Base-by-base conservation (phyloP, 148 eudicot genomes). In the Silene conica region DNA sequence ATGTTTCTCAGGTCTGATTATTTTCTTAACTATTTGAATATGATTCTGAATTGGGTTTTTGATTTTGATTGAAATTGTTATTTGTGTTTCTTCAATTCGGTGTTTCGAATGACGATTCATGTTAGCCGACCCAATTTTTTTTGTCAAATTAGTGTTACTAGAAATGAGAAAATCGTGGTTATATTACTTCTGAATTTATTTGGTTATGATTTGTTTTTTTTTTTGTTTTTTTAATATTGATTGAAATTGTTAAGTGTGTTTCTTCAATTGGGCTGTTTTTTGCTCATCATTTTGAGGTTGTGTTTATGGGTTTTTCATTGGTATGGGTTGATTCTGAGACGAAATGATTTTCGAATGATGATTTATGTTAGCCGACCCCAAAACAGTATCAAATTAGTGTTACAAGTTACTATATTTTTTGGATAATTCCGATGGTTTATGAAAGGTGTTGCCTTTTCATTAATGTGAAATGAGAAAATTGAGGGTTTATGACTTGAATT, bases 1-100 rank as follows among this genome's bases (percentile, higher is more conserved):
- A 93, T 89, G 96, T 89, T 63, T 82, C 90, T 80, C 98, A 93
- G 96, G 98, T 89, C 71, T 71, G 5, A 8, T 13, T 54, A 0
- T 8, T 26, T 22, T 46, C 28, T 70, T 4, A 6, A 0, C 7
- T 58, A 7, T 5, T 21, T 48, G 56, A 0, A 56, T 70, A 12
- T 4, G 21, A 34, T 68, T 73, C 63, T 67, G 34, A 68, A 8
- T 12, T 69, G 74, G 67, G 61, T 55, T 54, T 76, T 66, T 67
- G 45, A 16, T 48, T 13, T 23, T 74, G 45, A 6, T 34, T 57
- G 21, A 13, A 10, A 23, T 74, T 74, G 69, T 23, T 3, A 3
- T 2, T 52, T 66, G 50, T 63, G 59, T 25, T 79, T 70, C n/a
- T 61, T 70, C 16, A 3, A 23, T 60, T 62, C 46, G 43, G 12